Evolutionary conservation across 345 rosid species (phyloP), one percentile per base, ranked within the genome.

Genomic region (Heritiera littoralis): DNA sequence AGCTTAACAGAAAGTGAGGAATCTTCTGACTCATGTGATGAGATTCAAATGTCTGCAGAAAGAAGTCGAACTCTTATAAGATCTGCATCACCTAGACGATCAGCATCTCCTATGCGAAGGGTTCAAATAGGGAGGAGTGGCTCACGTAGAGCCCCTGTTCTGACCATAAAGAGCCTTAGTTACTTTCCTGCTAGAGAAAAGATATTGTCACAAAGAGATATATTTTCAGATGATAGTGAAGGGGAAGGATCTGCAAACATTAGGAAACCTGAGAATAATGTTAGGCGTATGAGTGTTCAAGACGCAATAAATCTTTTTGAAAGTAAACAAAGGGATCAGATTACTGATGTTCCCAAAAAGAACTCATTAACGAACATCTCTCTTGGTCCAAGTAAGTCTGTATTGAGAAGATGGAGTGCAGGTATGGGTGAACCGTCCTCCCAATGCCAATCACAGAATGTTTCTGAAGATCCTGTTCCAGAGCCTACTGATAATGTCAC

Each of bases 101-200:
- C 94, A 14, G 92, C 91, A 30, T 90, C 94, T 81, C 94, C 92
- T 41, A 90, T 89, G 92, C 86, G 90, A 77, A 88, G 92, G 85
- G 79, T 90, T 77, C 92, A 90, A 83, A 85, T 90, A 72, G 91
- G 92, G 68, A 88, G 90, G 75, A 76, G 76, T 73, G 88, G 92
- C 74, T 83, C 91, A 48, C 92, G 82, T 56, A 85, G 89, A 67
- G 86, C 91, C 9, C 78, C 91, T 76, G 89, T 91, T 55, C 61
- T 89, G 72, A 84, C 92, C 64, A 88, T 91, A 80, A 91, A 88
- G 81, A 91, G 89, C 90, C 90, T 90, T 46, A 81, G 83, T 54
- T 75, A 49, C 79, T 67, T 86, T 83, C 90, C 92, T 72, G 79
- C 79, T 45, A 84, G 90, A 81, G 91, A 87, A 59, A 85, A 81